Conservation (phyloP, 23 red algal genomes). For the Gracilaria domingensis region DNA sequence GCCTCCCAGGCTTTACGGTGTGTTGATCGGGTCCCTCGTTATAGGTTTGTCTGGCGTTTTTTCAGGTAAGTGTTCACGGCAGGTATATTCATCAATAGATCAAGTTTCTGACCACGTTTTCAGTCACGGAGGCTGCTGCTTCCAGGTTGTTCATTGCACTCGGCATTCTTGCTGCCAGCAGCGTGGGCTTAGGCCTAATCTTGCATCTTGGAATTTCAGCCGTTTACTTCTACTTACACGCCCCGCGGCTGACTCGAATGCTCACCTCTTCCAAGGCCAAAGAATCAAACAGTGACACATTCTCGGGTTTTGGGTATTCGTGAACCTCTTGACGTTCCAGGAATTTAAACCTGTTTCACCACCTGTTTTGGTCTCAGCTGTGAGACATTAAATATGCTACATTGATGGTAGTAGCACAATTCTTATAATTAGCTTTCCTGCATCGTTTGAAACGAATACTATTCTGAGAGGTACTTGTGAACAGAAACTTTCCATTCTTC, state of each 20-base stretch:
- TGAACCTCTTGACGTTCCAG: background rate
- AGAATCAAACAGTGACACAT: background rate
- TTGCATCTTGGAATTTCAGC: slow-evolving; percentile 6
- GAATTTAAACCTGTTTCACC: too few species aligned
- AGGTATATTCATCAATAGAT: background rate
- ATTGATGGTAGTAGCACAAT: background rate
- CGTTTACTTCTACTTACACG: slow-evolving; percentile 15
- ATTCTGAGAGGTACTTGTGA: too few species aligned
- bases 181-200: background rate
- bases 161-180: slow-evolving; percentile 4
- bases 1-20: background rate
- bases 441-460: too few species aligned
- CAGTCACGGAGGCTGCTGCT: background rate
- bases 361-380: background rate
- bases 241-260: background rate
- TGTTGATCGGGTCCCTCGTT: background rate
- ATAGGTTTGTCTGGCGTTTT: slow-evolving; percentile 9
- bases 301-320: background rate
- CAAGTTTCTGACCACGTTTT: slow-evolving; percentile 6
- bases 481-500: too few species aligned
- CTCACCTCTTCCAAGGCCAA: background rate
- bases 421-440: too few species aligned
- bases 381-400: background rate
- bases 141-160: background rate
- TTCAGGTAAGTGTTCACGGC: background rate